These are phyloP conservation scores for Aspergillus ellipticus DNA, from an alignment of 495 filamentous ascomycete genomes.

Conservation along the genomic window DNA sequence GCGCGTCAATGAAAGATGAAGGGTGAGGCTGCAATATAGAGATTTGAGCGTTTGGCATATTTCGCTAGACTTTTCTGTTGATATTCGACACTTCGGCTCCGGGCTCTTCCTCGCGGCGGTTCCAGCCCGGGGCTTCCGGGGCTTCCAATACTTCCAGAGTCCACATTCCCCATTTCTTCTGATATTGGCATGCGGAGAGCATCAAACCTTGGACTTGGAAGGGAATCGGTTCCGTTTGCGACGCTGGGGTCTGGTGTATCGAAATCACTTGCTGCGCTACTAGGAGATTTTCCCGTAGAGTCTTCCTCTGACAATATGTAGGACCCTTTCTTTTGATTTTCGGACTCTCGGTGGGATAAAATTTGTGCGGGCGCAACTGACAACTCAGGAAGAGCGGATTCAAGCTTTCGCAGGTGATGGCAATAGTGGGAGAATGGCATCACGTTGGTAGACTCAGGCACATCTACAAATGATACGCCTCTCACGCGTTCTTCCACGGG, in stretches of 20 bases:
- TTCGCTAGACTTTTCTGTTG: conserved; percentile 23
- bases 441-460: not conserved
- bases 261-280: not conserved
- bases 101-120: conserved; percentile 25
- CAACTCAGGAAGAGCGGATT: not conserved
- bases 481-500: conserved; percentile 1
- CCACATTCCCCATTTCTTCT: not conserved
- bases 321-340: not conserved
- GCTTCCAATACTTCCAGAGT: not conserved
- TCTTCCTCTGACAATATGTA: not conserved
- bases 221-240: not conserved
- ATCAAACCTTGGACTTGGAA: not conserved
- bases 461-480: conserved; percentile 10
- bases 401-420: conserved; percentile 12
- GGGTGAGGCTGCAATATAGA: conserved; percentile 18
- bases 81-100: conserved; percentile 30
- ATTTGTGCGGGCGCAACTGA: not conserved
- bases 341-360: not conserved
- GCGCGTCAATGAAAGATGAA: conserved; percentile 15
- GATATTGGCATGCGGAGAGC: not conserved
- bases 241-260: not conserved
- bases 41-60: conserved; percentile 13
- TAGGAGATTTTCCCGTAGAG: not conserved
- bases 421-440: conserved; percentile 13
- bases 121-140: conserved; percentile 8